phyloP scores from a whole-genome alignment of 179 eudicot genomes.

The Beta lomatogona region DNA sequence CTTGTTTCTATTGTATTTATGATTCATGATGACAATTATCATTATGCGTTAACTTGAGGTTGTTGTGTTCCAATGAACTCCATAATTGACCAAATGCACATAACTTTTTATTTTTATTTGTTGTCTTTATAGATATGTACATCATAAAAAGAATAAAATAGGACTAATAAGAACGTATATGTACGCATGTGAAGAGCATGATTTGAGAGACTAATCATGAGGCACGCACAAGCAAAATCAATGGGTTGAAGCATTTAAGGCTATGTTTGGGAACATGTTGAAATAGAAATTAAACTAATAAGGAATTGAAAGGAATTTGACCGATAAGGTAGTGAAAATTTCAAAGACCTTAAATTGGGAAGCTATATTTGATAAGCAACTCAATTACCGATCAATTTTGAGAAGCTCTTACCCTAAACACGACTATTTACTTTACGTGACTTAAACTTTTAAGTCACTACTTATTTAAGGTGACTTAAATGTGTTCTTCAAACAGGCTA shows the following conservation, averaged over 20 bases:
- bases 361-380: no score
- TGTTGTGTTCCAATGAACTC: neutral
- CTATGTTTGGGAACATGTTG: no score
- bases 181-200: constrained; percentile 13
- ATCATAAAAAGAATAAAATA: neutral
- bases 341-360: no score
- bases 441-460: no score
- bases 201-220: neutral
- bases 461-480: no score
- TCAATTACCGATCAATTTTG: no score
- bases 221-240: neutral
- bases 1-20: neutral
- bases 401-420: no score
- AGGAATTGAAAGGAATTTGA: no score
- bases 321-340: no score
- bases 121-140: constrained; percentile 2
- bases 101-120: neutral
- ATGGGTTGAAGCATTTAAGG: neutral
- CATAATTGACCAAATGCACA: neutral
- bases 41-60: neutral
- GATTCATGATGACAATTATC: neutral
- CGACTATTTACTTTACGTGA: no score
- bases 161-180: neutral
- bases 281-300: no score
- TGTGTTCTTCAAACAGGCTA: no score